phyloP scores from a whole-genome alignment of 176 grass and related monocot genomes.

The sorghum (Sorghum bicolor) region DNA sequence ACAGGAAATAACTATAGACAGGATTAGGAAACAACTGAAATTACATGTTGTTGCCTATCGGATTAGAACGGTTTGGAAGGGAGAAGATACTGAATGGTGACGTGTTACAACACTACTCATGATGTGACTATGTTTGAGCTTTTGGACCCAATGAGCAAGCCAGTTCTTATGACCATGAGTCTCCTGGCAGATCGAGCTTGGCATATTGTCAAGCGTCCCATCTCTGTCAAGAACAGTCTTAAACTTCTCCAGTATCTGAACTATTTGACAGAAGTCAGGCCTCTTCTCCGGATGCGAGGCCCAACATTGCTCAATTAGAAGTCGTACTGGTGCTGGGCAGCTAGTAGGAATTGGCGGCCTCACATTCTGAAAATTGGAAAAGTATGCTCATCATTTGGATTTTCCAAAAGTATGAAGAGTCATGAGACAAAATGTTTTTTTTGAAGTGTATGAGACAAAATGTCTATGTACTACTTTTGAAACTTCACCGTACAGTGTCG shows the following conservation, averaged over 20 bases:
- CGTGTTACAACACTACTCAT: too few species aligned
- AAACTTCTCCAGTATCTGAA: conserved; percentile 81
- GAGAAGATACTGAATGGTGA: background rate
- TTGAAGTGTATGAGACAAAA: background rate
- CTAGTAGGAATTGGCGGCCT: conserved; percentile 65
- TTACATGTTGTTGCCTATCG: conserved; percentile 26
- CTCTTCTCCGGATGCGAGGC: conserved; percentile 63
- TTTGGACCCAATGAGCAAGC: conserved; percentile 61
- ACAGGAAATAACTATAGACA: background rate
- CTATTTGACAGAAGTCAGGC: conserved; percentile 84
- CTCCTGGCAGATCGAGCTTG: conserved; percentile 44
- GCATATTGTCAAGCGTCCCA: conserved; percentile 63
- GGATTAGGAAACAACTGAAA: background rate
- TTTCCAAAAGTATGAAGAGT: background rate
- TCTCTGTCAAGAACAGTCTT: conserved; percentile 51
- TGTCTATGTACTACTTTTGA: background rate
- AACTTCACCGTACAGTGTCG: conserved; percentile 1
- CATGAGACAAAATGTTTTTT: background rate
- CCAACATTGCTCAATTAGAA: conserved; percentile 91
- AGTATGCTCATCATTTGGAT: background rate
- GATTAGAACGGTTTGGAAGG: conserved; percentile 17
- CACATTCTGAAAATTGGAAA: conserved; percentile 67
- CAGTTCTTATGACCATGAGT: conserved; percentile 67
- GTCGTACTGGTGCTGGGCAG: conserved; percentile 59
- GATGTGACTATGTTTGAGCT: conserved; percentile 50